phyloP scores from a whole-genome alignment of 2,329 filamentous ascomycete species.

The Fusarium subglutinans region DNA sequence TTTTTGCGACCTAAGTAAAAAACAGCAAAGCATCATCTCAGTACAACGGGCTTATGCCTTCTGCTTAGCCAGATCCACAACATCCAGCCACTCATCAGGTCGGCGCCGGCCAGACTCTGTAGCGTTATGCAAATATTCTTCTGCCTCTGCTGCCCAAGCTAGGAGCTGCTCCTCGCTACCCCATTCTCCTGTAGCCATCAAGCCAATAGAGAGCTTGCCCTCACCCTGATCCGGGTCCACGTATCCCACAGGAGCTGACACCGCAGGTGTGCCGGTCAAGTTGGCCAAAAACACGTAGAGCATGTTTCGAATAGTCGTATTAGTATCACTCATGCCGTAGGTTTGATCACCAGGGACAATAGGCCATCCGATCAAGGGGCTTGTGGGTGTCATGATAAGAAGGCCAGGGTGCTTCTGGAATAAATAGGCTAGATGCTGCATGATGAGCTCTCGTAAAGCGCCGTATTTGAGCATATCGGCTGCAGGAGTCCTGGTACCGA shows the following conservation, averaged over 20 bases:
- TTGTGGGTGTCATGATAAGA: conserved; percentile 81
- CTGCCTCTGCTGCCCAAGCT: conserved; percentile 66
- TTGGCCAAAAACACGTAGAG: conserved; percentile 88
- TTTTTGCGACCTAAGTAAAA: background rate
- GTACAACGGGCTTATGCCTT: background rate
- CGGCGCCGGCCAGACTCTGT: conserved; percentile 59
- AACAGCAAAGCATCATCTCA: background rate
- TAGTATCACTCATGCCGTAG: conserved; percentile 81
- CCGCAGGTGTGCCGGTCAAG: conserved; percentile 78
- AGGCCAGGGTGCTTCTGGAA: conserved; percentile 78
- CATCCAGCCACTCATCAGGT: conserved; percentile 68
- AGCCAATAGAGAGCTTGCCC: conserved; percentile 68
- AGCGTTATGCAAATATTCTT: conserved; percentile 62
- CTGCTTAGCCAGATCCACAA: conserved; percentile 50
- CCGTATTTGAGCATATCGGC: conserved; percentile 78
- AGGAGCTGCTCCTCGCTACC: conserved; percentile 71
- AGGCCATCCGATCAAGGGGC: conserved; percentile 79
- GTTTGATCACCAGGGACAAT: conserved; percentile 65
- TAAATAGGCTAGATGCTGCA: conserved; percentile 79
- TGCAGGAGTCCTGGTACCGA: conserved; percentile 71
- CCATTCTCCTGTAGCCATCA: conserved; percentile 74
- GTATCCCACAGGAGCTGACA: conserved; percentile 81
- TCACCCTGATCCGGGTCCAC: conserved; percentile 63
- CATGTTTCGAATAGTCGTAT: conserved; percentile 80
- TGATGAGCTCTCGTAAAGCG: conserved; percentile 77